Base-by-base conservation (phyloP, 2,329 filamentous ascomycete species). In the Sporothrix brunneoviolacea region DNA sequence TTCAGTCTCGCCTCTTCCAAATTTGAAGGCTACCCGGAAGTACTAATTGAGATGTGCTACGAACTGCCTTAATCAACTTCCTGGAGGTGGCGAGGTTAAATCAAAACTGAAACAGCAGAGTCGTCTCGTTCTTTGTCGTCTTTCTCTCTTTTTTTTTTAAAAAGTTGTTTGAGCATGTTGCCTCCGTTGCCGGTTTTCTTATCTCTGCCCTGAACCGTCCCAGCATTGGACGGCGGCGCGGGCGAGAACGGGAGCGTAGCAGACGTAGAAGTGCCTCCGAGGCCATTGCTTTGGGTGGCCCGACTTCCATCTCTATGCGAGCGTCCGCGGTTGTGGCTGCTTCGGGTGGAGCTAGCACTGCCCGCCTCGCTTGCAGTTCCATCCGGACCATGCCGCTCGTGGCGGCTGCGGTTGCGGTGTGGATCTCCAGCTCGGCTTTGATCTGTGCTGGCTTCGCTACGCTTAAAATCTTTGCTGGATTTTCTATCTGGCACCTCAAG, bases 131-230 rank as follows among this genome's bases (percentile, higher is more conserved):
- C 61, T 42, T 64, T 64, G 50, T 68, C 67, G 33, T 71, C 70
- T 59, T 65, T 69, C 19, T 72, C 68, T 63, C 75, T 76, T 65
- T 76, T 79, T 65, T 70, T 75, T 68, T 75, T 77, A 61, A 82
- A 81, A 51, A 82, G 56, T 3, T 70, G 65, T 67, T 80, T 81
- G 55, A 82, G 70, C 76, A 81, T 77, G 59, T 73, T 80, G 36
- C 39, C 30, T 10, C 49, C 46, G 21, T 24, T 43, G 24, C 6
- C 2, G 10, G 60, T 65, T 58, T 70, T 72, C 54, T 68, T 68
- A 57, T 74, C 69, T 54, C 69, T 70, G 9, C 27, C 30, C 7
- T 13, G 24, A 3, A 28, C 3, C 8, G 44, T 28, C 8, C 38
- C 24, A 10, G 33, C 32, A 8, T 41, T 35, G 2, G 44, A 52